phyloP scores from a whole-genome alignment of 768 basidiomycete species.

The Hericium alpestre region DNA sequence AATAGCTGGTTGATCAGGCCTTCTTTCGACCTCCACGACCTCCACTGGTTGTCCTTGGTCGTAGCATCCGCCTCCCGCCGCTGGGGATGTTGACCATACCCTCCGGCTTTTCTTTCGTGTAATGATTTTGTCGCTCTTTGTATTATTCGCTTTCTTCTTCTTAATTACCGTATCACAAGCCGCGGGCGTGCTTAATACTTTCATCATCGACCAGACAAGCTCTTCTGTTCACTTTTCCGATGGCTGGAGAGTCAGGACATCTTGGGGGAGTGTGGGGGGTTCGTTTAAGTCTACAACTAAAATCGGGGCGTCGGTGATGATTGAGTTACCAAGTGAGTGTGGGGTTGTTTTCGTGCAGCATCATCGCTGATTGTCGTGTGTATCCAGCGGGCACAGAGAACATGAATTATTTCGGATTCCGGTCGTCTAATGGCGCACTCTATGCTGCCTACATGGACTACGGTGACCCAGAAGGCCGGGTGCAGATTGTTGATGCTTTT shows the following conservation, averaged over 20 bases:
- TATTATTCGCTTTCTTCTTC: neutral
- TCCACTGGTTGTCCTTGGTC: neutral
- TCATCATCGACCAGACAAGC: neutral
- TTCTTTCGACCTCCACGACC: neutral
- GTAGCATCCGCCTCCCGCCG: neutral
- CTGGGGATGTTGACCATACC: constrained; percentile 1
- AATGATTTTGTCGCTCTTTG: neutral
- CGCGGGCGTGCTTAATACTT: neutral
- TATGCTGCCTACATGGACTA: neutral
- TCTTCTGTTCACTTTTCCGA: neutral
- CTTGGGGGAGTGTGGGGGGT: neutral
- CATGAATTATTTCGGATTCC: neutral
- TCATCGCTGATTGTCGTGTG: neutral
- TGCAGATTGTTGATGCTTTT: neutral
- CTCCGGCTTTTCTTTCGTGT: neutral
- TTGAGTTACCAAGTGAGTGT: neutral
- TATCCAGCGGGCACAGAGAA: neutral
- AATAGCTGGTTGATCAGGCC: neutral
- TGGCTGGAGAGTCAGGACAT: neutral
- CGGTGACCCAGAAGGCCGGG: neutral
- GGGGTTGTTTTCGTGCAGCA: too few species aligned
- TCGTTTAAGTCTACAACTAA: neutral
- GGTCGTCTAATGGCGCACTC: neutral
- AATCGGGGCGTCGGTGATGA: neutral
- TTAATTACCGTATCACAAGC: neutral